Evolutionary conservation across 768 basidiomycete species (phyloP), one percentile per base, ranked within the genome.

Genomic region (Panaeolus papilionaceus): DNA sequence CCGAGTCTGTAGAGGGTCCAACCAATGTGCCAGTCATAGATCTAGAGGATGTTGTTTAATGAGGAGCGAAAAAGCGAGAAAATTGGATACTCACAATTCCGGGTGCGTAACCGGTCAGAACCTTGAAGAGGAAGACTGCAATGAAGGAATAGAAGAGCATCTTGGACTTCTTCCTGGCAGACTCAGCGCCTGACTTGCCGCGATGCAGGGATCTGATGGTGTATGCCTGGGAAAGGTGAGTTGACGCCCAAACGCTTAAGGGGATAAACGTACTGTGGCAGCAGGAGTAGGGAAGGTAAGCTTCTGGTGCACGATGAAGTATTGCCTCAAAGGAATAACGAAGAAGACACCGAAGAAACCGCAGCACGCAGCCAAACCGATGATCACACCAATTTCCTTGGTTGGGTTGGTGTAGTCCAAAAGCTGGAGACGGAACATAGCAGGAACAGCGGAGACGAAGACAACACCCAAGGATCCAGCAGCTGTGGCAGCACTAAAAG

Each of bases 301-400:
- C 74, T 88, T 88, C 74, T 88, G 86, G 71, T 86, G 82, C 63
- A 90, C 78, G 69, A 90, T 88, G 76, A 86, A 90, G 75, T 87
- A 87, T 69, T 84, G 85, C 65, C 87, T 83, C 40, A 89, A 77
- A 1, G 89, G 88, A 66, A 90, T 86, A 65, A 87, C 87, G 80
- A 91, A 91, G 76, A 89, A 88, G 9, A 89, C 83, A 58, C 87
- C 88, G 69, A 87, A 89, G 80, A 89, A 87, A 44, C 84, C 85
- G 61, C 84, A 81, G 68, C 82, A 84, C 12, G 82, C 75, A 9
- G 86, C 86, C 45, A 90, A 80, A 0, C 86, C 84, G 68, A 89
- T 86, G 18, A 90, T 77, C 61, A 80, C 83, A 2, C 87, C 88
- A 61, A 86, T 79, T 66, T 90, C 89, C 37, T 86, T 69, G 51